Evolutionary conservation across 2,329 filamentous ascomycete genomes (phyloP), one percentile per base, ranked within the genome.

Genomic region (Talaromyces sp.): DNA sequence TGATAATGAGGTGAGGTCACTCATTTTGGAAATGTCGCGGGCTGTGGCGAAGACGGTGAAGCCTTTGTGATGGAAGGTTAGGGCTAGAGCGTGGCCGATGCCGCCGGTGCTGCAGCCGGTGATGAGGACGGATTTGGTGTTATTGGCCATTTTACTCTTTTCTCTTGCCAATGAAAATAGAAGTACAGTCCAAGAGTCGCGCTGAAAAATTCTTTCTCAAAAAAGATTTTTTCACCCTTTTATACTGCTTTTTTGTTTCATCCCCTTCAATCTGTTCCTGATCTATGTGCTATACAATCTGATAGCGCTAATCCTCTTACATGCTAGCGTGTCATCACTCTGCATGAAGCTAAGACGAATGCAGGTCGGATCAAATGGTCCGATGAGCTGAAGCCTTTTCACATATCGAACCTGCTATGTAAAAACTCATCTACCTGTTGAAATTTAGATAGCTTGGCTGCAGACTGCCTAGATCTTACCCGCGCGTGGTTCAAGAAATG

Each of bases 81-180:
- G 58, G 58, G 58, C 58, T 60, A 60, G 17, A 19, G 36, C 58
- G 31, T 60, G 58, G 17, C 58, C 58, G 40, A 60, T 60, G 58
- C 58, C 40, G 11, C 58, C 58, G 40, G 58, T 7, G 38, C 58
- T 60, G 38, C 38, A 60, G 38, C 58, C 58, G 17, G 58, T 60
- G 58, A 60, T 60, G 7, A 60, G 31, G 25, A 60, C 58, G 27
- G 58, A 31, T 43, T 47, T 47, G 34, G 34, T 11, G 31, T 2
- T 2, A 11, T 1, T 34, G 10, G 43, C 43, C 43, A 47, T 47
- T 47, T 47, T 15, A 5, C 43, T 2, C 5, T 40, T 34, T 40
- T 40, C 19, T 47, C 7, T 43, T 10, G 43, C 0, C 7, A 11
- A 22, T 47, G 19, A 47, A 11, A 22, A 22, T 10, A 47, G 2